These are phyloP conservation scores for Caloboletus firmus DNA, from an alignment of 1,284 basidiomycete species.

Conservation along the genomic window DNA sequence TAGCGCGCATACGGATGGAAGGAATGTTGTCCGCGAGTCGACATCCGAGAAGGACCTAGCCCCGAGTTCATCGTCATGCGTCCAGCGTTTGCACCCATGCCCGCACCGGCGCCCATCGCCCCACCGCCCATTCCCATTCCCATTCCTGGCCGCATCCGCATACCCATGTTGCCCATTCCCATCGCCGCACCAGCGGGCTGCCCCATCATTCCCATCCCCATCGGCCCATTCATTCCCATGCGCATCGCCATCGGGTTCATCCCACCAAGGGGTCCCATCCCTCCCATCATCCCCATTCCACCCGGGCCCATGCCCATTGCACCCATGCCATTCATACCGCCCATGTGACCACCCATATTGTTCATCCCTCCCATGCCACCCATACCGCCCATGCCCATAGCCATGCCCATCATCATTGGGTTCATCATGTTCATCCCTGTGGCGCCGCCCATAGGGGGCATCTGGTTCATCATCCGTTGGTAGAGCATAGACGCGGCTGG, in stretches of 20 bases:
- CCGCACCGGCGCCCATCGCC: constrained; percentile 35
- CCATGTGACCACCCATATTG: constrained; percentile 29
- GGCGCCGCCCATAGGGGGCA: constrained; percentile 43
- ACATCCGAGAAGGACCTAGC: constrained; percentile 53
- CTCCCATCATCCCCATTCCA: constrained; percentile 39
- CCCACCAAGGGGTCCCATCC: constrained; percentile 38
- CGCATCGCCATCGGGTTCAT: constrained; percentile 36
- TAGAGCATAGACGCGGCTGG: constrained; percentile 55
- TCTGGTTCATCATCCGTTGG: constrained; percentile 59
- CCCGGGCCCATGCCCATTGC: constrained; percentile 41
- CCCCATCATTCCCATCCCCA: constrained; percentile 35
- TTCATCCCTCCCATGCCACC: constrained; percentile 36
- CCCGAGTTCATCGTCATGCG: constrained; percentile 45
- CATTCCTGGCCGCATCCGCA: constrained; percentile 37
- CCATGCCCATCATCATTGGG: constrained; percentile 42
- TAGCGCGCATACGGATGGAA: constrained; percentile 63
- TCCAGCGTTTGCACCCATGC: constrained; percentile 38
- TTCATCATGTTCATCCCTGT: constrained; percentile 38
- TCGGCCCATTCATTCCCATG: constrained; percentile 40
- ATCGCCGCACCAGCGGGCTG: constrained; percentile 31
- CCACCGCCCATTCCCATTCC: constrained; percentile 34
- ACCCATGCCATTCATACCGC: constrained; percentile 29
- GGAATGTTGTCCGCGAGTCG: constrained; percentile 55
- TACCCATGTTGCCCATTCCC: constrained; percentile 35
- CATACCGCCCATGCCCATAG: constrained; percentile 41